phyloP scores from a whole-genome alignment of 1,284 basidiomycete genomes.

The Ustilago vetiveriae region DNA sequence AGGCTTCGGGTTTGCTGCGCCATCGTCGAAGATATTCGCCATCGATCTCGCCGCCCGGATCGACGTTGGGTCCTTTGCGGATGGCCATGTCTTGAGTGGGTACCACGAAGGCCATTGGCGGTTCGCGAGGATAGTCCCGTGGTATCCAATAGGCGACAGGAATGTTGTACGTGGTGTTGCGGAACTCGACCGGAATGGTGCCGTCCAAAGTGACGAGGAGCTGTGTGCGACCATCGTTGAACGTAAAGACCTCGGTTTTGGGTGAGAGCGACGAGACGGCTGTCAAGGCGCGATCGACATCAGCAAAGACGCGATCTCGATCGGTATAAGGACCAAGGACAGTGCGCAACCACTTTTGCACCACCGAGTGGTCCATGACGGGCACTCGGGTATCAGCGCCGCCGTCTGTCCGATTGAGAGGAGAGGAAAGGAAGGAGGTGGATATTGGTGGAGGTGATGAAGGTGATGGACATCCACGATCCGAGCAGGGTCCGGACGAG shows the following conservation, averaged over 20 bases:
- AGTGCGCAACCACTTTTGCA: conserved; percentile 61
- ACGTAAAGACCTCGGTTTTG: conserved; percentile 92
- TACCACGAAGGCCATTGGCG: conserved; percentile 91
- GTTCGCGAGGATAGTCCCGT: conserved; percentile 69
- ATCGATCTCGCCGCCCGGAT: conserved; percentile 80
- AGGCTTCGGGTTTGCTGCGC: conserved; percentile 86
- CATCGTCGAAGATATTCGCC: conserved; percentile 79
- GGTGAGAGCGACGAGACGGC: conserved; percentile 78
- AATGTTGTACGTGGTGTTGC: conserved; percentile 86
- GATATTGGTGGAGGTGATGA: neutral
- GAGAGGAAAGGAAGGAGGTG: neutral
- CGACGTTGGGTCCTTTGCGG: conserved; percentile 78
- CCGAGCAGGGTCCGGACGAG: too few relatives aligned
- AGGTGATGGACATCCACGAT: too few relatives aligned
- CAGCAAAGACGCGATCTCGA: conserved; percentile 72
- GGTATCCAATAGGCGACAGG: conserved; percentile 84
- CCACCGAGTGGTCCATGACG: conserved; percentile 60
- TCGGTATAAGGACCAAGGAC: conserved; percentile 71
- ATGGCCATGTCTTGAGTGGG: conserved; percentile 94
- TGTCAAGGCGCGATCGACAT: conserved; percentile 76
- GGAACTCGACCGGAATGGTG: conserved; percentile 85
- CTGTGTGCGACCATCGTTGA: conserved; percentile 91
- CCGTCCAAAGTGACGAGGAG: conserved; percentile 89
- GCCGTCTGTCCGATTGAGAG: neutral
- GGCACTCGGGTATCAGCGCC: conserved; percentile 1